A percentile compares a stretch with the other conserved stretches of the same genome.
Conservation (phyloP, 768 basidiomycete genomes). For the Saitozyma sp. region DNA sequence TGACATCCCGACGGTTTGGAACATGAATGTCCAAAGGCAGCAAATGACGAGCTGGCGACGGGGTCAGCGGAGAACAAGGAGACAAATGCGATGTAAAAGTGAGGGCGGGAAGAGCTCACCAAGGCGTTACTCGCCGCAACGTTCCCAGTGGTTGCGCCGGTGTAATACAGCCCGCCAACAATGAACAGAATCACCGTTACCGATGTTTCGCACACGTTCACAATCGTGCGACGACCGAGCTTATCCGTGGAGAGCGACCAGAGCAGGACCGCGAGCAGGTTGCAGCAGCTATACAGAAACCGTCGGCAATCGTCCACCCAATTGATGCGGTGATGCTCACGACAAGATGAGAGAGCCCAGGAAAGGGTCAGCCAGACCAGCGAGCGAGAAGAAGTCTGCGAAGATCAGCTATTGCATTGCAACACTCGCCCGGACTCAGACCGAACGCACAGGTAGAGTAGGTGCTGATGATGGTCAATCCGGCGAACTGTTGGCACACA, state of each 20-base stretch:
- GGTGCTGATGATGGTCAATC: conserved; percentile 18
- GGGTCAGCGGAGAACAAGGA: background rate
- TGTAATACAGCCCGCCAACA: conserved; percentile 12
- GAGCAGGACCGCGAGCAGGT: conserved; percentile 8
- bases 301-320: background rate
- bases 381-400: conserved; percentile 17
- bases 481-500: conserved; percentile 6
- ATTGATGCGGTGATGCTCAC: background rate
- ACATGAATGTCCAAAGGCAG: conserved; percentile 16
- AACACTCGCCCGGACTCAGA: background rate
- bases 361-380: conserved; percentile 16
- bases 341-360: conserved; percentile 14
- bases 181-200: background rate
- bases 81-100: background rate
- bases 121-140: conserved; percentile 9
- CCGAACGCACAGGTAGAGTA: conserved; percentile 14
- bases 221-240: conserved; percentile 9
- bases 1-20: conserved; percentile 17
- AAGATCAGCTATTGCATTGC: no score
- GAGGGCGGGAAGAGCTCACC: background rate
- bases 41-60: conserved; percentile 8
- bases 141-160: conserved; percentile 13
- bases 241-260: conserved; percentile 13
- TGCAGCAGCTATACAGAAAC: conserved; percentile 2
- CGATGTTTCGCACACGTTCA: background rate